A percentile compares a stretch with the other conserved stretches of the same genome.
These are phyloP conservation scores for Aphanomyces astaci DNA, from an alignment of 352 stramenopile genomes.

Conservation along the genomic window DNA sequence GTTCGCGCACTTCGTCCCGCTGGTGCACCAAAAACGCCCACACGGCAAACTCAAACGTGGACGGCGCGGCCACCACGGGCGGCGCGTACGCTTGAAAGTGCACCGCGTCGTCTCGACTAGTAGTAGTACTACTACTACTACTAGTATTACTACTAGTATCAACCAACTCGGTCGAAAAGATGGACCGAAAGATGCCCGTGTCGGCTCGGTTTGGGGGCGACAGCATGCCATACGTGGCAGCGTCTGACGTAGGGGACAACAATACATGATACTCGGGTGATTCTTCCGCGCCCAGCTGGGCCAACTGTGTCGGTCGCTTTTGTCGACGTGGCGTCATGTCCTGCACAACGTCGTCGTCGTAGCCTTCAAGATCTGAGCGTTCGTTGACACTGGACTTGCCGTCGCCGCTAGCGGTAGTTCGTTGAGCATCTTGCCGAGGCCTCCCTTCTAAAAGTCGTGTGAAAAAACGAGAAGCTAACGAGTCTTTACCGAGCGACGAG, in stretches of 20 bases:
- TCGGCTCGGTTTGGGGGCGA: constrained; percentile 28
- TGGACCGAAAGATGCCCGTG: constrained; percentile 51
- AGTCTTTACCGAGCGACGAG: too few relatives aligned
- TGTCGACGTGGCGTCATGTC: background rate
- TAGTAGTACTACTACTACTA: constrained; percentile 23
- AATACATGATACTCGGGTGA: constrained; percentile 40
- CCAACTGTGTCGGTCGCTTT: background rate
- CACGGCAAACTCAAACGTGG: constrained; percentile 58
- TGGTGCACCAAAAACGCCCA: constrained; percentile 73
- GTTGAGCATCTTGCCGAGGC: too few relatives aligned
- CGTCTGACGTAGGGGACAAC: constrained; percentile 42
- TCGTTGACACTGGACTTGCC: too few relatives aligned
- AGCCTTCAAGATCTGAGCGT: too few relatives aligned
- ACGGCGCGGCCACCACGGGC: constrained; percentile 31
- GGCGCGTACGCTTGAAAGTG: constrained; percentile 74
- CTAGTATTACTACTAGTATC: too few relatives aligned
- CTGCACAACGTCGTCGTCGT: background rate
- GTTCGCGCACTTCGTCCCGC: constrained; percentile 54
- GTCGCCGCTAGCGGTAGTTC: too few relatives aligned
- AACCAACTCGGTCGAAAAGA: constrained; percentile 36
- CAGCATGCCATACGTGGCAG: background rate
- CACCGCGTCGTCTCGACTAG: constrained; percentile 37
- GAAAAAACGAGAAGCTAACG: too few relatives aligned
- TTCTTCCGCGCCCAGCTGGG: background rate
- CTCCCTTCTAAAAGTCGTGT: background rate